Percentiles rank a stretch among this genome's conserved stretches.
phyloP scores from a whole-genome alignment of 345 rosid genomes.

The Camelina neglecta region DNA sequence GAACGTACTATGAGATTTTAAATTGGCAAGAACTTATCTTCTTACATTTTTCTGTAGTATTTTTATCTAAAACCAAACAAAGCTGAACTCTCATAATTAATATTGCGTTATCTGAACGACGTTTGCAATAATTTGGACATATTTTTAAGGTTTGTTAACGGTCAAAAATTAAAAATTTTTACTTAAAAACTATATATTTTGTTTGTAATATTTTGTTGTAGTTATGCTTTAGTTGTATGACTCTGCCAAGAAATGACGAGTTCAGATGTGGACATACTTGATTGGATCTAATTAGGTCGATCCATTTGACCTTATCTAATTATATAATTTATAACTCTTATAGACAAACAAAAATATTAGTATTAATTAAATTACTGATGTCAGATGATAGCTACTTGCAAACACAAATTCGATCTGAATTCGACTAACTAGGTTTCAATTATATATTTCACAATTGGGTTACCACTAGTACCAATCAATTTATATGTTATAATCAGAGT shows the following conservation, averaged over 20 bases:
- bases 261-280: constrained; percentile 21
- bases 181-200: neutral
- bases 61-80: neutral
- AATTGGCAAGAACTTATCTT: too few relatives aligned
- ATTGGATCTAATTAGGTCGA: constrained; percentile 12
- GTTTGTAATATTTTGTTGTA: constrained; percentile 2
- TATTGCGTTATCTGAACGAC: neutral
- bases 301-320: constrained; percentile 28
- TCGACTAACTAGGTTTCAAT: constrained; percentile 12
- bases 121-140: constrained; percentile 21
- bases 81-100: too few relatives aligned
- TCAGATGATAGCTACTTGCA: constrained; percentile 9
- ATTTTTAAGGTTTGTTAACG: neutral
- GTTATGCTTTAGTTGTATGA: constrained; percentile 11
- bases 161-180: neutral
- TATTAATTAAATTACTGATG: neutral
- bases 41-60: neutral
- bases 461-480: neutral
- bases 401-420: constrained; percentile 1
- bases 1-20: neutral
- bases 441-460: neutral
- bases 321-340: neutral
- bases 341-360: neutral
- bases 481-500: neutral
- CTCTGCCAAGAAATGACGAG: constrained; percentile 27